Conservation (phyloP, 1,284 basidiomycete species). For the Tilletia indica region DNA sequence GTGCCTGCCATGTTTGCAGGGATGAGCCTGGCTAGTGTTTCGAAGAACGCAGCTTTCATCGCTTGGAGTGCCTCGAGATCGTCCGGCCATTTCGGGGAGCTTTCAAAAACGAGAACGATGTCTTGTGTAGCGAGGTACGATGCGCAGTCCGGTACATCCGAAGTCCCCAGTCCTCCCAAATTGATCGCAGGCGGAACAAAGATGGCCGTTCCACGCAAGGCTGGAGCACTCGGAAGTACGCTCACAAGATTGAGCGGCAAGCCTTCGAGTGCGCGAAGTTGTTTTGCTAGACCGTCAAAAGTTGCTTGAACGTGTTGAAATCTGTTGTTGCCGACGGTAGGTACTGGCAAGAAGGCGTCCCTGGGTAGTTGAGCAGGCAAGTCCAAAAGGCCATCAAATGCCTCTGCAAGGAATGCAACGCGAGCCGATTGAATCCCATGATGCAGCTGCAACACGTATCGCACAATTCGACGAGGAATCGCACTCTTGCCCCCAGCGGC, state of each 20-base stretch:
- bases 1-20: conserved; percentile 56
- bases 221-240: conserved; percentile 66
- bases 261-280: conserved; percentile 70
- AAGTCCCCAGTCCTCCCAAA: conserved; percentile 44
- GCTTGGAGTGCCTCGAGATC: conserved; percentile 89
- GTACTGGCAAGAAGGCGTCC: conserved; percentile 49
- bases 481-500: conserved; percentile 56
- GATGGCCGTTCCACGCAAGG: conserved; percentile 77
- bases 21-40: conserved; percentile 45
- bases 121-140: conserved; percentile 58
- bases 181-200: conserved; percentile 68
- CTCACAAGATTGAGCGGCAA: conserved; percentile 79
- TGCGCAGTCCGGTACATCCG: conserved; percentile 46
- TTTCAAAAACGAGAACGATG: conserved; percentile 64
- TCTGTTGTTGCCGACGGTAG: conserved; percentile 51
- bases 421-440: conserved; percentile 65
- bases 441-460: conserved; percentile 73
- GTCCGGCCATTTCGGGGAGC: conserved; percentile 90
- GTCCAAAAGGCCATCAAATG: conserved; percentile 69
- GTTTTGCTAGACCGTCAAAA: conserved; percentile 76
- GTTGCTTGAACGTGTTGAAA: conserved; percentile 76
- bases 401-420: conserved; percentile 62
- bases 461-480: conserved; percentile 74
- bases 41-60: conserved; percentile 81
- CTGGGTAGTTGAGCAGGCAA: conserved; percentile 42